Base-by-base conservation (phyloP, 2,329 filamentous ascomycete genomes). In the Metarhizium guizhouense region DNA sequence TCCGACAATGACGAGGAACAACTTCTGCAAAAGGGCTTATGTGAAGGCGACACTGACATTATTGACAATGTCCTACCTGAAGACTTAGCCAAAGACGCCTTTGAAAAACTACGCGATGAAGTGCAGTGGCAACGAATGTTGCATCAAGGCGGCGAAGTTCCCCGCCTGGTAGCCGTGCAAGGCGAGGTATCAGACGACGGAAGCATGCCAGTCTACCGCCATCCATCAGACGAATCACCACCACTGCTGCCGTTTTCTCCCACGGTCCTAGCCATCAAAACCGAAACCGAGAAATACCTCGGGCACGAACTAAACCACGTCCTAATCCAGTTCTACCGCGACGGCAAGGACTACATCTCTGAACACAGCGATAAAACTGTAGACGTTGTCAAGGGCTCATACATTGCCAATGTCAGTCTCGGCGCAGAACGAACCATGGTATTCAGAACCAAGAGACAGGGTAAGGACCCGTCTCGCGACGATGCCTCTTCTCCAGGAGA, bases 321-420 rank as follows among this genome's bases (percentile, higher is more conserved):
- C 1, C 74, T 99, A 51, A 95, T 99, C 49, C 94, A 99, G 66
- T 82, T 91, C 56, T 99, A 99, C 66, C 88, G 94, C n/a, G 80
- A 81, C 62, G 90, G 93, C 3, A 84, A 83, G 51, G 94, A 99
- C 71, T 90, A 90, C 67, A 99, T 99, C 59, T 94, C 90, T 0
- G 94, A 99, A 67, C 94, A 99, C 67, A 95, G 90, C 43, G 94
- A 99, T 69, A 99, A 99, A 73, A 96, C 93, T 0, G 76, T 99
- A 29, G 94, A 99, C 68, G 94, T 99, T 56, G 85, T 84, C 13
- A 83, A 81, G 30, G 84, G 79, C 4, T 94, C 88, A 29, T 92
- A 80, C 57, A 95, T 99, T 61, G 90, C 92, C 61, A 99, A 97
- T 66, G 84, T 96, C 52, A 96, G 90, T 61, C 80, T 97, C n/a